Evolutionary conservation across 2,329 filamentous ascomycete species (phyloP).

Genomic region (Knufia petricola): DNA sequence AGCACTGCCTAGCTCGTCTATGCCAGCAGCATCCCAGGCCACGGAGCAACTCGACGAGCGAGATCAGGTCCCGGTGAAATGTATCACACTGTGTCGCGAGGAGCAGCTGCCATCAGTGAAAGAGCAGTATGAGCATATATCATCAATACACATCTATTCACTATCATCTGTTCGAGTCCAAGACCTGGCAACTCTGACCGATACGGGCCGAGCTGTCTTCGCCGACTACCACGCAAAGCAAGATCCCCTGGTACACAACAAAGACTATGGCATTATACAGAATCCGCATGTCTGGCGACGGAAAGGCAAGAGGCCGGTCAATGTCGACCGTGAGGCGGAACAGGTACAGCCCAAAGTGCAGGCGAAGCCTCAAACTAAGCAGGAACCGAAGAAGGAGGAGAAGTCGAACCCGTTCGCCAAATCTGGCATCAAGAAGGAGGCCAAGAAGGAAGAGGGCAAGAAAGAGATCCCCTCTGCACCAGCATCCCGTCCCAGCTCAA

Average conservation of each 20-base stretch:
- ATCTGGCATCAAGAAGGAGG: conserved; percentile 2
- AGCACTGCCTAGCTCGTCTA: conserved; percentile 44
- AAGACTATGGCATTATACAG: conserved; percentile 62
- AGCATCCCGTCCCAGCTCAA: conserved; percentile 23
- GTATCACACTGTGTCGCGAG: conserved; percentile 60
- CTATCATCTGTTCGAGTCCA: conserved; percentile 61
- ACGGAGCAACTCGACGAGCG: conserved; percentile 35
- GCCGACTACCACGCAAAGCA: conserved; percentile 44
- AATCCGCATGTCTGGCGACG: conserved; percentile 57
- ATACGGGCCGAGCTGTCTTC: conserved; percentile 56
- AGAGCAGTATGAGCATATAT: conserved; percentile 59
- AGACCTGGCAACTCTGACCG: conserved; percentile 62
- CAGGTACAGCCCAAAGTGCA: conserved; percentile 12
- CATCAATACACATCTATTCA: conserved; percentile 80
- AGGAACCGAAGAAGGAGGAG: conserved; percentile 23
- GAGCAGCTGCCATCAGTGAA: conserved; percentile 62
- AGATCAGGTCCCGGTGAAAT: conserved; percentile 46
- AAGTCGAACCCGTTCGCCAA: conserved; percentile 8
- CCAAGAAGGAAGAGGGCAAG: conserved; percentile 6
- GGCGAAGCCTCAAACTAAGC: conserved; percentile 22
- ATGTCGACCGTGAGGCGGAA: conserved; percentile 11
- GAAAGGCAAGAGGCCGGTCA: conserved; percentile 33
- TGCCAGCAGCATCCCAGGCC: conserved; percentile 19
- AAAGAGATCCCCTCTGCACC: conserved; percentile 14
- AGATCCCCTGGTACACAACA: conserved; percentile 50